Evolutionary conservation across 306 rosid genomes (phyloP).

Genomic region (Lathyrus tuberosus): DNA sequence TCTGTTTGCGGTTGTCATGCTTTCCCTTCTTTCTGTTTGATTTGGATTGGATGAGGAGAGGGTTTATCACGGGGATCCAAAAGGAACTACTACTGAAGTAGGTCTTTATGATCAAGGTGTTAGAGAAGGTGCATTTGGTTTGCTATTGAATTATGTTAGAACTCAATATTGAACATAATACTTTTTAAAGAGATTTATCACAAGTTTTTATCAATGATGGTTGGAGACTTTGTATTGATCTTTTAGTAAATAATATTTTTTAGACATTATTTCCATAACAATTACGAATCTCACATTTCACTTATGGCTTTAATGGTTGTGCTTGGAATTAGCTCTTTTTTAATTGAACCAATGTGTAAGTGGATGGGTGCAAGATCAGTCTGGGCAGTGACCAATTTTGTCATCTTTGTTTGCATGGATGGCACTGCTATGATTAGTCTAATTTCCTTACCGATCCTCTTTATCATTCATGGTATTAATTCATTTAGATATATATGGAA

Average conservation of each 20-base stretch:
- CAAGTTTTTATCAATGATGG: not conserved
- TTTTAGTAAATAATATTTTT: constrained; percentile 6
- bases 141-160: too few species aligned
- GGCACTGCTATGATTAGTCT: constrained; percentile 85
- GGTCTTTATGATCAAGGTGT: constrained; percentile 84
- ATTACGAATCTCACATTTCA: constrained; percentile 28
- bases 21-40: constrained; percentile 96
- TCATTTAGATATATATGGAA: constrained; percentile 11
- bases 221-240: not conserved
- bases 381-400: constrained; percentile 94
- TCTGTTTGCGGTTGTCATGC: constrained; percentile 78
- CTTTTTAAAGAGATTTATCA: constrained; percentile 20
- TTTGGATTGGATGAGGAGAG: constrained; percentile 99
- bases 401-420: constrained; percentile 87
- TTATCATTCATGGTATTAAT: constrained; percentile 8
- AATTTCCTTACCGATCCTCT: constrained; percentile 51
- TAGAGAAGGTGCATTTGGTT: constrained; percentile 99
- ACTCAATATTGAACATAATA: too few species aligned
- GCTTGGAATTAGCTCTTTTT: constrained; percentile 88
- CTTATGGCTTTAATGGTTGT: constrained; percentile 63
- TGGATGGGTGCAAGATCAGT: constrained; percentile 85
- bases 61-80: constrained; percentile 96
- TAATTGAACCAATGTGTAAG: constrained; percentile 93
- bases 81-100: constrained; percentile 62
- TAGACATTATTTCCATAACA: not conserved